A percentile compares a stretch with the other conserved stretches of the same genome.
Conservation (phyloP, 2,329 filamentous ascomycete genomes). For the Microdochium trichocladiopsis region DNA sequence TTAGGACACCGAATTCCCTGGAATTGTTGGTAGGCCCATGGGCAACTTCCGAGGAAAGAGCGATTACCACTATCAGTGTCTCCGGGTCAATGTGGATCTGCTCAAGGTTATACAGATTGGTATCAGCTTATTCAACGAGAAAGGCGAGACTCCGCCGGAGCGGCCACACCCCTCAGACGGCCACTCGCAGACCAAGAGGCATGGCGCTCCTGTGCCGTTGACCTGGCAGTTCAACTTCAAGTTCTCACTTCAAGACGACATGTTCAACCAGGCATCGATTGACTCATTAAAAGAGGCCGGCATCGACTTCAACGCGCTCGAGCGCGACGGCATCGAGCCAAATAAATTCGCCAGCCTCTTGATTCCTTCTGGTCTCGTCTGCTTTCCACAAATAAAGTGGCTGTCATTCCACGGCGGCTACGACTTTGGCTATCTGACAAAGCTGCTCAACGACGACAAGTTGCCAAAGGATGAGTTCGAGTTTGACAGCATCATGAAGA, state of each 20-base stretch:
- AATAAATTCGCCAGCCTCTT: constrained; percentile 82
- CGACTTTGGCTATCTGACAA: constrained; percentile 95
- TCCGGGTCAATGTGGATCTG: constrained; percentile 94
- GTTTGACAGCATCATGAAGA: constrained; percentile 82
- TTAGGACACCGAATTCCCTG: constrained; percentile 99
- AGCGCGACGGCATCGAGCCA: constrained; percentile 85
- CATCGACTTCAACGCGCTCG: constrained; percentile 82
- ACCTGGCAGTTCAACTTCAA: constrained; percentile 99
- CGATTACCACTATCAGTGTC: constrained; percentile 97
- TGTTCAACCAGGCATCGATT: constrained; percentile 96
- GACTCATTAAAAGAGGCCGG: constrained; percentile 84
- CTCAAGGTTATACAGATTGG: constrained; percentile 97
- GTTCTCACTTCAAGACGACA: constrained; percentile 89
- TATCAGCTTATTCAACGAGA: constrained; percentile 84
- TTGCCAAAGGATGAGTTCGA: constrained; percentile 85
- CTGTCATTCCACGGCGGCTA: constrained; percentile 97
- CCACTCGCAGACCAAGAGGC: constrained; percentile 27
- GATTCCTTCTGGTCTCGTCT: constrained; percentile 85
- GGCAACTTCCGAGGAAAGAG: constrained; percentile 91
- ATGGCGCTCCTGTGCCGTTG: constrained; percentile 52
- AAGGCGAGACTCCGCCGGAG: constrained; percentile 78
- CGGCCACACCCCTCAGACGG: constrained; percentile 44
- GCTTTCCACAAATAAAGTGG: constrained; percentile 86
- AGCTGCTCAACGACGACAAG: constrained; percentile 76
- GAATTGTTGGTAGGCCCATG: constrained; percentile 91